Evolutionary conservation across 106 monocot genomes (phyloP).

Genomic region (Apostasia ramifera): DNA sequence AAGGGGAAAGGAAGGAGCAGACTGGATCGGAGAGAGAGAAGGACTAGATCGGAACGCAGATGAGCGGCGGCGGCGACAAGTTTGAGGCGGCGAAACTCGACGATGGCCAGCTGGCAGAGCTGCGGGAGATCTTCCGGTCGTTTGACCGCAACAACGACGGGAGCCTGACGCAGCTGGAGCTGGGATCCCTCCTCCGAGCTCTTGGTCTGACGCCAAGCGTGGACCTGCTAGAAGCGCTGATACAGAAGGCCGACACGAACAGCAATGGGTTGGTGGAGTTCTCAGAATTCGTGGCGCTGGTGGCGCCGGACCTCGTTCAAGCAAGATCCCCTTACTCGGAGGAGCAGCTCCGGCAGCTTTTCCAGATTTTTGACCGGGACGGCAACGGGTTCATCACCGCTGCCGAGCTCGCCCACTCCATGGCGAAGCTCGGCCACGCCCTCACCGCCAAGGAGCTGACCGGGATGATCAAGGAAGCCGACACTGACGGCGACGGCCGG

Average conservation of each 20-base stretch:
- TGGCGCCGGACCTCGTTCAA: conserved; percentile 40
- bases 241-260: conserved; percentile 71
- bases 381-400: conserved; percentile 83
- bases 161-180: conserved; percentile 82
- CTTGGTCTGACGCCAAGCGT: conserved; percentile 63
- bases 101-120: conserved; percentile 68
- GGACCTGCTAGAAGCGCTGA: conserved; percentile 63
- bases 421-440: conserved; percentile 83
- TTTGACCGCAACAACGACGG: conserved; percentile 95
- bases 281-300: conserved; percentile 77
- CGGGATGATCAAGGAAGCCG: conserved; percentile 92
- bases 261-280: conserved; percentile 83
- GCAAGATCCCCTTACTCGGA: conserved; percentile 53
- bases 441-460: conserved; percentile 77
- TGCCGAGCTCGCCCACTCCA: conserved; percentile 82
- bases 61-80: conserved; percentile 12
- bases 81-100: conserved; percentile 20
- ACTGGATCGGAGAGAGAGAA: neutral
- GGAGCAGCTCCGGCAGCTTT: conserved; percentile 59
- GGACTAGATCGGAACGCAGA: conserved; percentile 4
- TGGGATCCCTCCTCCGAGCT: conserved; percentile 75
- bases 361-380: conserved; percentile 72
- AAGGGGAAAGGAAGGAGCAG: neutral
- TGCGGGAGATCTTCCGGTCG: conserved; percentile 75
- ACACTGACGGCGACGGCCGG: conserved; percentile 68